Percentiles rank a stretch among this genome's conserved stretches.
Evolutionary conservation across 2,329 filamentous ascomycete genomes (phyloP).

Genomic region (Penicillium sp.): DNA sequence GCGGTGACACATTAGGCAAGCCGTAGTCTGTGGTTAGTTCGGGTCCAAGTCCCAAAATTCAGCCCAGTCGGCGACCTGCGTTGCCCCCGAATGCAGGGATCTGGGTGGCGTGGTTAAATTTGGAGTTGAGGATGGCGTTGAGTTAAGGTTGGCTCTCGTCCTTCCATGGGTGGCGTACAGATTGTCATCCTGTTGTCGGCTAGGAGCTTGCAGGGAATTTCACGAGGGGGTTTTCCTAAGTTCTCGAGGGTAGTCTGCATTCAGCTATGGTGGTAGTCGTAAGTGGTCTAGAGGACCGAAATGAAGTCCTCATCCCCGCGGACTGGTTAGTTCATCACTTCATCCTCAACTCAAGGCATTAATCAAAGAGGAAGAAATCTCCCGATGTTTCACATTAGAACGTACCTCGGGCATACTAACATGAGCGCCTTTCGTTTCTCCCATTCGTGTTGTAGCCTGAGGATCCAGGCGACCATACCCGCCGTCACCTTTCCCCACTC

Average conservation of each 20-base stretch:
- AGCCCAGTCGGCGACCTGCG: neutral
- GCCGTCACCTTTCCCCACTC: slow-evolving; percentile 5
- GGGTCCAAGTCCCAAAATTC: neutral
- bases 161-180: neutral
- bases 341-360: no score
- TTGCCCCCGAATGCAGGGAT: neutral
- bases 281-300: no score
- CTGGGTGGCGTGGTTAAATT: neutral
- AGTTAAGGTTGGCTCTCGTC: neutral
- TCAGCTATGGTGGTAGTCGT: no score
- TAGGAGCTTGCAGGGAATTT: neutral
- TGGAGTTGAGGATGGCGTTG: neutral
- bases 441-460: neutral
- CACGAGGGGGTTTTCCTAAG: no score
- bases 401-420: no score
- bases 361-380: no score
- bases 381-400: no score
- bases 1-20: neutral
- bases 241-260: neutral
- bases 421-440: neutral
- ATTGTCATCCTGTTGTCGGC: neutral
- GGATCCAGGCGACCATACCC: neutral
- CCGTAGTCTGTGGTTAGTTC: neutral
- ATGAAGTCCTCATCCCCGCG: no score
- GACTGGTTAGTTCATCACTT: no score